Evolutionary conservation across 129 eudicot genomes (phyloP).

Genomic region (Chrysanthemum seticuspe): DNA sequence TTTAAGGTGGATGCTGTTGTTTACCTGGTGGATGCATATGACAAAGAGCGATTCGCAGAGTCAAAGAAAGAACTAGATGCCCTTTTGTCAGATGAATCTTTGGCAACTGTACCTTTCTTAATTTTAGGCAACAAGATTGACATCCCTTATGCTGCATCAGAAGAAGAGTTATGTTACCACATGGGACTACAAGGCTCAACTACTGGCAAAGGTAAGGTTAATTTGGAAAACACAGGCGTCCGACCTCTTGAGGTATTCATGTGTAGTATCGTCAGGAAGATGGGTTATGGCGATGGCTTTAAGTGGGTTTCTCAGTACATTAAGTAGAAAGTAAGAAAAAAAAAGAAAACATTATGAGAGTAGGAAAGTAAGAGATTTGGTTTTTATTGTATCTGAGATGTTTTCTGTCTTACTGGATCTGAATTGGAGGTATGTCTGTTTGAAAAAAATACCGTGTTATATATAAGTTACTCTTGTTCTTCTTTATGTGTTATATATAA

Average conservation of each 20-base stretch:
- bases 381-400: constrained; percentile 9
- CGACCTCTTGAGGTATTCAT: constrained; percentile 98
- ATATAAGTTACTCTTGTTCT: background rate
- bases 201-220: constrained; percentile 90
- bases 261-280: constrained; percentile 92
- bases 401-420: constrained; percentile 9
- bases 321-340: constrained; percentile 38
- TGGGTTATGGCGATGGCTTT: constrained; percentile 99
- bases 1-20: constrained; percentile 93
- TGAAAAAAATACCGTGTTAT: constrained; percentile 14
- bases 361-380: constrained; percentile 11
- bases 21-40: constrained; percentile 88
- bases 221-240: constrained; percentile 66
- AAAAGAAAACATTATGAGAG: background rate
- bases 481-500: no score
- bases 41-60: constrained; percentile 89
- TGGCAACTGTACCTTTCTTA: constrained; percentile 85
- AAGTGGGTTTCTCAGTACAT: constrained; percentile 96
- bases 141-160: constrained; percentile 87
- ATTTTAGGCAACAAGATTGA: constrained; percentile 91
- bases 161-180: constrained; percentile 71
- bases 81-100: constrained; percentile 78
- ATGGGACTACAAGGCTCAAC: constrained; percentile 72
- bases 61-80: constrained; percentile 92
- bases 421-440: background rate